These are phyloP conservation scores for Fusarium anthophilum DNA, from an alignment of 2,329 filamentous ascomycete genomes.

Conservation along the genomic window DNA sequence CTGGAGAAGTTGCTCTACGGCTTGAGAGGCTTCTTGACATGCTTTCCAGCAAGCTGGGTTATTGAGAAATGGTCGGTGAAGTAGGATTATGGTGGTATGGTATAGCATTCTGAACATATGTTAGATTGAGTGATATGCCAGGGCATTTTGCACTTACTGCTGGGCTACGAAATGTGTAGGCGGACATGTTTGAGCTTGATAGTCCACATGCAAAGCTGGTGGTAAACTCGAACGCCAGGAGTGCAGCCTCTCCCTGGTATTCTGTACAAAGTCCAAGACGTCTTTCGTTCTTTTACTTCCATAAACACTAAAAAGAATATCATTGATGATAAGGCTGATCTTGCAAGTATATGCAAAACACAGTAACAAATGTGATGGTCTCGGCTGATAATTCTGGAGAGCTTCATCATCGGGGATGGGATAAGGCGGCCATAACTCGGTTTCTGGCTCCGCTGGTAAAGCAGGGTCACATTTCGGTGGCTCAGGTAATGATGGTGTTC, in stretches of 20 bases:
- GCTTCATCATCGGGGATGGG: background rate
- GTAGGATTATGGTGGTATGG: background rate
- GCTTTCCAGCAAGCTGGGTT: background rate
- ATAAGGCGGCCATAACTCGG: background rate
- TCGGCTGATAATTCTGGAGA: background rate
- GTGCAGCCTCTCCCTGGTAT: background rate
- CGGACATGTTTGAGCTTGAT: background rate
- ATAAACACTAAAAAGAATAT: background rate
- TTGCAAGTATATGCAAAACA: background rate
- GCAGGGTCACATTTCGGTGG: background rate
- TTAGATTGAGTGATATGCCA: background rate
- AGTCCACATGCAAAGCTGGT: fast-evolving
- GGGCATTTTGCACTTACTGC: background rate
- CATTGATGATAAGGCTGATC: background rate
- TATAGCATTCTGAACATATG: background rate
- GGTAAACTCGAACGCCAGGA: background rate
- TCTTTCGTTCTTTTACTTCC: background rate
- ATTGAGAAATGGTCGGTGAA: background rate
- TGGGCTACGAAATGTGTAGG: constrained; percentile 1
- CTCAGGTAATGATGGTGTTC: background rate
- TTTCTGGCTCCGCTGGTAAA: background rate
- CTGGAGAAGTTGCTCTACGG: background rate
- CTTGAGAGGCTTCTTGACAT: background rate
- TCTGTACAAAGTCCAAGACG: background rate
- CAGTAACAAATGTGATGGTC: background rate